phyloP scores from a whole-genome alignment of 2,329 filamentous ascomycete genomes.

The Trichophaea hybrida region DNA sequence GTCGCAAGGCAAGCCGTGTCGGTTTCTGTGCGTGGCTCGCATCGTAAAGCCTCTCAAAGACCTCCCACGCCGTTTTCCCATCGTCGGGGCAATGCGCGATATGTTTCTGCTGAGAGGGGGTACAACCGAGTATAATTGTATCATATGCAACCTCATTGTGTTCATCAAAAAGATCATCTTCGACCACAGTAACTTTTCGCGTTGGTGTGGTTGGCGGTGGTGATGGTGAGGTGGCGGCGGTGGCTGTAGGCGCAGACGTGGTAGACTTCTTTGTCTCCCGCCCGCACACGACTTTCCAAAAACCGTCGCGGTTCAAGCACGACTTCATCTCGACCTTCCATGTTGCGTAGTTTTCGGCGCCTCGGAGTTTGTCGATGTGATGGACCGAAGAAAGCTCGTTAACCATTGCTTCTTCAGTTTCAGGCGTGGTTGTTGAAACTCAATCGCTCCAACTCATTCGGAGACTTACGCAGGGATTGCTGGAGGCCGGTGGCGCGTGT shows the following conservation, averaged over 20 bases:
- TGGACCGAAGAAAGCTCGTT: neutral
- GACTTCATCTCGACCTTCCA: constrained; percentile 2
- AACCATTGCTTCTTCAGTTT: neutral
- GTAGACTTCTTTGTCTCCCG: neutral
- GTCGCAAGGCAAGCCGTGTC: constrained; percentile 1
- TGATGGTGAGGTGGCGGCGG: neutral
- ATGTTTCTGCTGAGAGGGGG: neutral
- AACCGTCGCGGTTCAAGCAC: constrained; percentile 1
- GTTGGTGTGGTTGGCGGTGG: neutral
- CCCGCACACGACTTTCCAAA: constrained; percentile 2
- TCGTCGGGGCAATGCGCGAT: neutral
- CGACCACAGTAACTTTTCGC: neutral
- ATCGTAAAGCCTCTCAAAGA: constrained; percentile 4
- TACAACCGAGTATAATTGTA: neutral
- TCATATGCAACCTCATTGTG: constrained; percentile 5
- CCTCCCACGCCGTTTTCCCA: constrained; percentile 5
- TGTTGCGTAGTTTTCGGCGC: constrained; percentile 5
- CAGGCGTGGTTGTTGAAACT: neutral
- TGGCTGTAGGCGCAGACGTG: neutral
- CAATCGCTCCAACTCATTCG: neutral
- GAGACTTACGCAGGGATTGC: neutral
- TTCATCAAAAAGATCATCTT: neutral
- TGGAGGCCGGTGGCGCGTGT: neutral
- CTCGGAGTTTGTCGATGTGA: constrained; percentile 1
- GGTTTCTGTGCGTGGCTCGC: neutral